These are phyloP conservation scores for Spathaspora arborariae DNA, from an alignment of 805 yeast genomes.

Conservation along the genomic window DNA sequence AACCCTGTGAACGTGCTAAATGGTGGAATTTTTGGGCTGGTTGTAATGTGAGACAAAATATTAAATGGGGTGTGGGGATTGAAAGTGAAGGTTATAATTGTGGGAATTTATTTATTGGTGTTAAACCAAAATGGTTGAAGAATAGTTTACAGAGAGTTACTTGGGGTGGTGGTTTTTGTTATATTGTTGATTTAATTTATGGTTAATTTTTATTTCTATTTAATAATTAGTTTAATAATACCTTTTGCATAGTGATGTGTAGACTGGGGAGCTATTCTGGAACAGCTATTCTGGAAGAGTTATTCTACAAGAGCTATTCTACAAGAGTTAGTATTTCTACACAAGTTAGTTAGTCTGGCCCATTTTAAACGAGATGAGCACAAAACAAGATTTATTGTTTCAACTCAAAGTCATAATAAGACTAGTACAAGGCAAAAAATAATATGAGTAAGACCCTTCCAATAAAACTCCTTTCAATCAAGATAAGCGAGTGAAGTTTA, in stretches of 20 bases:
- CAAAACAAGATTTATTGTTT: no score
- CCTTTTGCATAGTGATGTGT: neutral
- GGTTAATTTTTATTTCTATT: conserved; percentile 20
- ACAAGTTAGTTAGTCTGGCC: no score
- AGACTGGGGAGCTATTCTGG: no score
- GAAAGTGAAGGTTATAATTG: conserved; percentile 86
- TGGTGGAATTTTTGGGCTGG: conserved; percentile 92
- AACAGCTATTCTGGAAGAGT: no score
- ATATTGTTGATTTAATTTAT: conserved; percentile 45
- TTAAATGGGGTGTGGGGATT: conserved; percentile 81
- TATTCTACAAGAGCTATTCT: no score
- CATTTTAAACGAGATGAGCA: no score
- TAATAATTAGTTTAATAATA: neutral
- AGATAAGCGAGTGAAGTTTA: no score
- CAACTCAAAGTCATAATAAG: no score
- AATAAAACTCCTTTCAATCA: no score
- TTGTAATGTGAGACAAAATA: conserved; percentile 72
- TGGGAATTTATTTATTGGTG: conserved; percentile 56
- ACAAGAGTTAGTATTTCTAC: no score
- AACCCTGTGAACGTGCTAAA: conserved; percentile 78
- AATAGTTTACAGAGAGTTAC: conserved; percentile 45
- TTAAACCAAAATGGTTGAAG: conserved; percentile 51
- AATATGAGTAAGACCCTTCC: no score
- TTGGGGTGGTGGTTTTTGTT: conserved; percentile 64
- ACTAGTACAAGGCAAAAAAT: no score